Evolutionary conservation across 257 asterid species (phyloP).

Genomic region (Penstemon davidsonii): DNA sequence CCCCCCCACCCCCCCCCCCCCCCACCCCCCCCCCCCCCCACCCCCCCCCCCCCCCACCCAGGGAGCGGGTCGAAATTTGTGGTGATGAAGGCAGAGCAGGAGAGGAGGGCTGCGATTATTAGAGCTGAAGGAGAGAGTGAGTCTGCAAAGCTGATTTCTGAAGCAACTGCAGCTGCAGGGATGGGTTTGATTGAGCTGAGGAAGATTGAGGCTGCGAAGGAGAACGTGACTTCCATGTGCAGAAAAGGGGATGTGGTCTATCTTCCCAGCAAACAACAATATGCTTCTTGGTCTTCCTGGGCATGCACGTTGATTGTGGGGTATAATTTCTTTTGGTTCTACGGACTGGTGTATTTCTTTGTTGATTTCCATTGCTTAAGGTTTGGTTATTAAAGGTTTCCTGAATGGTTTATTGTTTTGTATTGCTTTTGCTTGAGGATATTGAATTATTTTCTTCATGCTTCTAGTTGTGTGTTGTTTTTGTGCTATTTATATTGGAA

Average conservation of each 20-base stretch:
- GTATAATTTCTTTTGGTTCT: conserved; percentile 23
- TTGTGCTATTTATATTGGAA: too few relatives aligned
- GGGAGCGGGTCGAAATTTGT: too few relatives aligned
- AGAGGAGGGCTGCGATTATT: conserved; percentile 68
- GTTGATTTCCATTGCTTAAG: background rate
- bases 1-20: too few relatives aligned
- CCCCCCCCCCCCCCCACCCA: too few relatives aligned
- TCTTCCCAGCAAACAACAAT: conserved; percentile 55
- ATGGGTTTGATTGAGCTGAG: conserved; percentile 72
- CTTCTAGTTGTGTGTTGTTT: too few relatives aligned
- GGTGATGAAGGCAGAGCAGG: conserved; percentile 86
- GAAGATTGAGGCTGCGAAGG: conserved; percentile 74
- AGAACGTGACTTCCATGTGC: conserved; percentile 46
- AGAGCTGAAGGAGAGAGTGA: conserved; percentile 81
- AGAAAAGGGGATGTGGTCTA: conserved; percentile 54
- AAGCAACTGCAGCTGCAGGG: conserved; percentile 70
- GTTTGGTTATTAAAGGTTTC: background rate
- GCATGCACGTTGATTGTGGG: conserved; percentile 34
- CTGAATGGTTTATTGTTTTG: background rate
- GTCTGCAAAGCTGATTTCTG: conserved; percentile 72
- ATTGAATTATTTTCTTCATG: too few relatives aligned
- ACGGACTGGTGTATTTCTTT: too few relatives aligned
- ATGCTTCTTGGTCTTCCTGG: conserved; percentile 59
- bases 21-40: too few relatives aligned
- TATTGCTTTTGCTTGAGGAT: too few relatives aligned